Conservation (phyloP, 495 filamentous ascomycete genomes). For the Oleoguttula mirabilis region DNA sequence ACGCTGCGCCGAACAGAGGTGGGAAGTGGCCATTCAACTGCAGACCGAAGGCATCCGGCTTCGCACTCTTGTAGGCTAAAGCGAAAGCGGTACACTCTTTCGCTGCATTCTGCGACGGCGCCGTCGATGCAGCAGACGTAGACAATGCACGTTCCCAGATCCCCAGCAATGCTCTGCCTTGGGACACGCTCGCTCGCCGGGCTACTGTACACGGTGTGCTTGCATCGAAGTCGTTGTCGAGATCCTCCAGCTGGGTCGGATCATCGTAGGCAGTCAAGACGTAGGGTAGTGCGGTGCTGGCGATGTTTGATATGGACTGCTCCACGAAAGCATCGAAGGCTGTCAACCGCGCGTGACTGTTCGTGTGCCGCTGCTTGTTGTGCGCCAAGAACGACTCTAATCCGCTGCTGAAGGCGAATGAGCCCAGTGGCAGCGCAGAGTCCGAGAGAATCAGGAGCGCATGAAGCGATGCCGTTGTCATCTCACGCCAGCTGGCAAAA, state of each 20-base stretch:
- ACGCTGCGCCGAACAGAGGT: slow-evolving; percentile 68
- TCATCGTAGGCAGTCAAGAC: slow-evolving; percentile 60
- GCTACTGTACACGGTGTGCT: slow-evolving; percentile 77
- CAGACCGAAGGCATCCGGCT: slow-evolving; percentile 9
- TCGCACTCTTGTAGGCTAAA: slow-evolving; percentile 8
- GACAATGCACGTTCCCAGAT: slow-evolving; percentile 62
- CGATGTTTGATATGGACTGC: slow-evolving; percentile 64
- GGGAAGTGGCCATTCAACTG: slow-evolving; percentile 53
- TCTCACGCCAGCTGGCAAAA: too few relatives aligned
- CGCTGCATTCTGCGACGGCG: background rate
- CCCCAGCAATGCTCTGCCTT: slow-evolving; percentile 71
- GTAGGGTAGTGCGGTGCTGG: slow-evolving; percentile 73
- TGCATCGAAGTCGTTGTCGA: slow-evolving; percentile 83
- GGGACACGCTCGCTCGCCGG: slow-evolving; percentile 67
- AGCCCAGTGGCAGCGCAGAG: slow-evolving; percentile 88
- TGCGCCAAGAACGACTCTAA: slow-evolving; percentile 91
- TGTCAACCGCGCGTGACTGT: slow-evolving; percentile 9
- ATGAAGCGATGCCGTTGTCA: slow-evolving; percentile 36
- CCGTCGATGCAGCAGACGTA: background rate
- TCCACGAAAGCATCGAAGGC: slow-evolving; percentile 63
- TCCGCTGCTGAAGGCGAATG: slow-evolving; percentile 90
- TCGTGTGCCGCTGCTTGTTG: slow-evolving; percentile 34
- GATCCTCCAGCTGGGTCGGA: slow-evolving; percentile 41
- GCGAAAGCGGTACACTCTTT: slow-evolving; percentile 17
- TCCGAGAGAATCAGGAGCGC: slow-evolving; percentile 86